Evolutionary conservation across 2,329 filamentous ascomycete species (phyloP), one percentile per base, ranked within the genome.

Genomic region (Verticillium klebahnii): DNA sequence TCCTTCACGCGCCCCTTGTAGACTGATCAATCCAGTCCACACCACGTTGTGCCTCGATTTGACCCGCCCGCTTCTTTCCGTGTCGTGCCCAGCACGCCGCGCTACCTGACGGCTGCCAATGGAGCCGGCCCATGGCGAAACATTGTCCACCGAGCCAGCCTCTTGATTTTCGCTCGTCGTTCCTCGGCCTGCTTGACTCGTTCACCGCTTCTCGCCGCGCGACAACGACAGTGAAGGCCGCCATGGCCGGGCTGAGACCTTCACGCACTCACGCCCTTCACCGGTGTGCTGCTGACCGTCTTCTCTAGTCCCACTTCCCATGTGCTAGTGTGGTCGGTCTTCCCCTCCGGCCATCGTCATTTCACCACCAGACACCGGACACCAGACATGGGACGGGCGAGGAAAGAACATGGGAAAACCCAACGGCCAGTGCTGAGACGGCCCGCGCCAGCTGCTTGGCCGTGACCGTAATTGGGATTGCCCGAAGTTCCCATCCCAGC

Each of bases 161-260:
- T 50, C 40, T 50, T 23, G 19, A 2, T 25, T 50, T 50, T n/a
- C 40, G 19, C 40, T 23, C n/a, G 40, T 50, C 40, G 40, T 50
- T 50, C 6, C 25, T 58, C 57, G 17, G 12, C 32, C 25, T 36
- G 32, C 60, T 62, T 64, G 63, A 65, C 60, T 65, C 63, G 63
- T 62, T 65, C 63, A 65, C 63, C 63, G 63, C 63, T 60, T 64
- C 62, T 34, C 40, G 40, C n/a, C 40, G 40, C 40, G 17, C 40
- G 40, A 50, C 40, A 11, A n/a, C n/a, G 17, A 50, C 19, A 23
- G 19, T 19, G 40, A 23, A 7, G n/a, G 19, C 12, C 19, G 8
- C 19, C 19, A 25, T 25, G 40, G 19, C 40, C n/a, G 19, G 40
- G 40, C 40, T 50, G 40, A 50, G 40, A 50, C 40, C 40, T 23